A percentile compares a stretch with the other conserved stretches of the same genome.
Evolutionary conservation across 345 rosid genomes (phyloP).

Genomic region (Sisymbrium altissimum): DNA sequence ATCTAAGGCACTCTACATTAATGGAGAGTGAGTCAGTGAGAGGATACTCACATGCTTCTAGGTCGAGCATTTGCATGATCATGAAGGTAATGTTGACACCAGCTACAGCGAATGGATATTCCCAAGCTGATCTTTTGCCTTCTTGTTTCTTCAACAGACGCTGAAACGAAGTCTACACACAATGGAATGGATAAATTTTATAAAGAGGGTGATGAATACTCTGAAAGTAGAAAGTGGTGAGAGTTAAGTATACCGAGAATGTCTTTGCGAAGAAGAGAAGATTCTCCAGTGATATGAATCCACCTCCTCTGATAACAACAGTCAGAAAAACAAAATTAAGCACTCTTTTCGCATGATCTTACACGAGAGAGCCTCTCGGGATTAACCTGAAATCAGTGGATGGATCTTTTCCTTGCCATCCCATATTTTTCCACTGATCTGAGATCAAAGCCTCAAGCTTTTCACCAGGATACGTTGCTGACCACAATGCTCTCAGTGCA

Average conservation of each 20-base stretch:
- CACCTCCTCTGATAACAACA: conserved; percentile 70
- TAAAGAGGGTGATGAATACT: background rate
- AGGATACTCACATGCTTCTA: conserved; percentile 66
- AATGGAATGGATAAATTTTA: background rate
- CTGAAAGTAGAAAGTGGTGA: background rate
- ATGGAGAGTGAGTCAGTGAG: background rate
- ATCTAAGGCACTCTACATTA: background rate
- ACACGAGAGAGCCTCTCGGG: background rate
- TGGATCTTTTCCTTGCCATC: conserved; percentile 98
- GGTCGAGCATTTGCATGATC: conserved; percentile 97
- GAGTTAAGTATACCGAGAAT: conserved; percentile 53
- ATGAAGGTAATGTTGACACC: conserved; percentile 94
- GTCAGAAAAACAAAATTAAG: background rate
- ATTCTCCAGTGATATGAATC: conserved; percentile 91
- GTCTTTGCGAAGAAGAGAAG: conserved; percentile 88
- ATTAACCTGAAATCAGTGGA: conserved; percentile 86
- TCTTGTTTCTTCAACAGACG: conserved; percentile 61
- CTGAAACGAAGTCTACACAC: conserved; percentile 71
- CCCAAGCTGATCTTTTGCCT: conserved; percentile 88
- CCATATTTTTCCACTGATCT: conserved; percentile 97
- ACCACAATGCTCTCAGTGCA: conserved; percentile 87
- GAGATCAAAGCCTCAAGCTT: conserved; percentile 75
- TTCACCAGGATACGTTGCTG: conserved; percentile 64
- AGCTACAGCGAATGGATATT: conserved; percentile 96
- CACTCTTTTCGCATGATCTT: background rate